These are phyloP conservation scores for Panus rudis DNA, from an alignment of 768 basidiomycete genomes.

Conservation along the genomic window DNA sequence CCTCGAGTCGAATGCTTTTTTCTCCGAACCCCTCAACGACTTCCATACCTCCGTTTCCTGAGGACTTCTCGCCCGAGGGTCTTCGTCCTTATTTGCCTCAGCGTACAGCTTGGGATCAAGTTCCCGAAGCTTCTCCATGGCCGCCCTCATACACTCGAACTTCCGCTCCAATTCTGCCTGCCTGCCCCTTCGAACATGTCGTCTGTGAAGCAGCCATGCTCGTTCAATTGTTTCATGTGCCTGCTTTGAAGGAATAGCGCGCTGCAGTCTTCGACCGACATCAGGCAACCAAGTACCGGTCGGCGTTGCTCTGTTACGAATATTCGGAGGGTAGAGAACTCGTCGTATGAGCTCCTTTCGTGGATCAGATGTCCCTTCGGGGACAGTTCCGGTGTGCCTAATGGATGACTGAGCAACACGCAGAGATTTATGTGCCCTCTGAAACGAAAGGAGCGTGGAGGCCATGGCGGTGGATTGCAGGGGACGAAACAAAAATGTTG, in stretches of 20 bases:
- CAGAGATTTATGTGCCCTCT: constrained; percentile 25
- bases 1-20: constrained; percentile 66
- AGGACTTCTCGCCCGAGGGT: constrained; percentile 56
- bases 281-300: constrained; percentile 82
- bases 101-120: constrained; percentile 51
- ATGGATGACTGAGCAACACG: constrained; percentile 30
- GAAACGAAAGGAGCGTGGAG: constrained; percentile 30
- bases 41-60: constrained; percentile 56
- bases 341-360: constrained; percentile 70
- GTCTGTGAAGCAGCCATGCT: constrained; percentile 78
- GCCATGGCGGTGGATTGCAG: constrained; percentile 35
- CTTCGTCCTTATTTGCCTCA: constrained; percentile 69
- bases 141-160: constrained; percentile 72
- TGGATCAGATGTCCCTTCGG: constrained; percentile 45
- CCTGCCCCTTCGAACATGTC: constrained; percentile 64
- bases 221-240: constrained; percentile 90
- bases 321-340: constrained; percentile 72
- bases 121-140: constrained; percentile 73
- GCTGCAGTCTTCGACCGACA: constrained; percentile 66
- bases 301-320: constrained; percentile 65
- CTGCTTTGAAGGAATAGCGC: constrained; percentile 82
- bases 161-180: constrained; percentile 68
- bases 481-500: too few species aligned
- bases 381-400: constrained; percentile 31
- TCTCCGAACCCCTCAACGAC: constrained; percentile 56